Evolutionary conservation across 805 yeast genomes (phyloP), one percentile per base, ranked within the genome.

Genomic region (Zygoascus bituminiphila): DNA sequence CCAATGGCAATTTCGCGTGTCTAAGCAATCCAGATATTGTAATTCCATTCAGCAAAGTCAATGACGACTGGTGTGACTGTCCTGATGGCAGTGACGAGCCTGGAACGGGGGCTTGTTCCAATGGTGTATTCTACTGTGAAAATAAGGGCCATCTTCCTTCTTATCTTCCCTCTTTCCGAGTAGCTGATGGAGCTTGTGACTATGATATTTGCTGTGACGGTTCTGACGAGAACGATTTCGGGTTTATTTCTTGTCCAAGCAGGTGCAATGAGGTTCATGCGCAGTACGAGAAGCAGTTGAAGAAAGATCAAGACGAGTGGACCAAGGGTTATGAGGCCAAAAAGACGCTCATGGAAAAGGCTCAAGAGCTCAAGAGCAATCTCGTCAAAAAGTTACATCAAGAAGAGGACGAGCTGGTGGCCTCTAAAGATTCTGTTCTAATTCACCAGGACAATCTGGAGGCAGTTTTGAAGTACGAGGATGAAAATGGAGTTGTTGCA

Each of bases 61-160:
- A 91, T 62, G 97, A 93, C 64, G 84, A 88, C 57, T 82, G 75
- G 60, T 91, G 98, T 66, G 98, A 93, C 60, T 91, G 98, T 68
- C 97, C 97, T 0, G 98, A 93, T 67, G 98, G 98, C 0, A 80
- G 89, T 4, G 98, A 93, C 67, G 98, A 93, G 64, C 96, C 97
- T 0, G 97, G 97, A 0, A 91, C 98, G 0, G 70, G 82, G 36
- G 96, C 96, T 0, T 91, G 98, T 64, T 59, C 68, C 12, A 45
- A 55, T 6, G 66, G 67, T n/a, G 54, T 56, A 42, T 89, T 88
- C 59, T 88, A 78, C 63, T 91, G 98, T 66, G 76, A 65, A 7
- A 93, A 93, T 60, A 69, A 73, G 44, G 95, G 96, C 2, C 83
- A 78, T 55, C 58, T 73, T 4, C 78, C 88, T 0, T 71, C 72